phyloP scores from a whole-genome alignment of 805 yeast genomes.

The Priceomyces castillae region DNA sequence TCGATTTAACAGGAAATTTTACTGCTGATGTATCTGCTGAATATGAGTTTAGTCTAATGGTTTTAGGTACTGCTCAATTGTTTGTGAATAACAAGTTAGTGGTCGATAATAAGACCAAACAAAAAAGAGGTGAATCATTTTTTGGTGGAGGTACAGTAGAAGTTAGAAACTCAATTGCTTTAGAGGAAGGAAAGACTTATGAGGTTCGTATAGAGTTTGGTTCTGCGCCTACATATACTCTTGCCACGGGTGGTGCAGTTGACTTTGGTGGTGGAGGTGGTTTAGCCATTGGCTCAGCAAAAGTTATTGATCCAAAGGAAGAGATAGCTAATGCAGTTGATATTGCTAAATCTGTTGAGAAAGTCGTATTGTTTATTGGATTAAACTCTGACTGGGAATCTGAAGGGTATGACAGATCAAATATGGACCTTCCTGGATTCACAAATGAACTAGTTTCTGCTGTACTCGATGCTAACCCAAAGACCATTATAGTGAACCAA shows the following conservation, averaged over 20 bases:
- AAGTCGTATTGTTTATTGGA: slow-evolving; percentile 28
- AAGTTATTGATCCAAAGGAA: slow-evolving; percentile 21
- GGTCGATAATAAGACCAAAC: slow-evolving; percentile 55
- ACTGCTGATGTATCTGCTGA: slow-evolving; percentile 46
- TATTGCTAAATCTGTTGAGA: slow-evolving; percentile 25
- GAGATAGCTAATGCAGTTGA: slow-evolving; percentile 25
- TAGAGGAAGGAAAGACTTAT: slow-evolving; percentile 46
- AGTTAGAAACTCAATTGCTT: slow-evolving; percentile 36
- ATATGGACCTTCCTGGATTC: slow-evolving; percentile 28
- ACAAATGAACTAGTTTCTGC: slow-evolving; percentile 25
- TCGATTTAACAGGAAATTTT: slow-evolving; percentile 42
- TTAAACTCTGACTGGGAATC: slow-evolving; percentile 30
- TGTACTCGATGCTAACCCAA: slow-evolving; percentile 25
- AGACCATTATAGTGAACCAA: slow-evolving; percentile 32
- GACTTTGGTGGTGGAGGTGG: slow-evolving; percentile 26
- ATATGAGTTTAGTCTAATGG: slow-evolving; percentile 51
- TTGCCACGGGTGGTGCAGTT: slow-evolving; percentile 6
- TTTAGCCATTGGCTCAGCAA: slow-evolving; percentile 20
- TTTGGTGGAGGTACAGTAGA: slow-evolving; percentile 49
- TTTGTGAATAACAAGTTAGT: slow-evolving; percentile 51
- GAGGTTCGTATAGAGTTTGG: slow-evolving; percentile 50
- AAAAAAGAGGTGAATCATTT: slow-evolving; percentile 47
- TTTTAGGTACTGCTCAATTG: slow-evolving; percentile 54
- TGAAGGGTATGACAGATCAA: slow-evolving; percentile 28
- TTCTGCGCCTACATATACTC: slow-evolving; percentile 27